Conservation (phyloP, 148 eudicot species). For the Amaranthus palmeri region DNA sequence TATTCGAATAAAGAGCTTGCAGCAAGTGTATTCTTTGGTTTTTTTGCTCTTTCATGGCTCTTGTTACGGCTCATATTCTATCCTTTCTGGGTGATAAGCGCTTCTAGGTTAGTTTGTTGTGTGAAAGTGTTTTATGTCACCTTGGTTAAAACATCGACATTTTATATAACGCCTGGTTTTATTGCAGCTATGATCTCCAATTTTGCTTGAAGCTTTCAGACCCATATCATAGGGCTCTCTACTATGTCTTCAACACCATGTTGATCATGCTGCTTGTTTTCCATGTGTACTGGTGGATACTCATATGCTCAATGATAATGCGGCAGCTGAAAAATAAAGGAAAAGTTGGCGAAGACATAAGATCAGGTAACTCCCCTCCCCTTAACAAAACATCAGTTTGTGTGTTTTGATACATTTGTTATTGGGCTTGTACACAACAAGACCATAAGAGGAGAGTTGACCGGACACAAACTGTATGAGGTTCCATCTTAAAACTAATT, state of each 20-base stretch:
- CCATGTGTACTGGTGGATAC: constrained; percentile 97
- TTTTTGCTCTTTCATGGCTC: constrained; percentile 93
- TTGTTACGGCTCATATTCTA: constrained; percentile 71
- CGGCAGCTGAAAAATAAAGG: constrained; percentile 85
- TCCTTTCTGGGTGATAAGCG: constrained; percentile 80
- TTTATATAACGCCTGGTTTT: constrained; percentile 15
- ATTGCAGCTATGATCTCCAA: constrained; percentile 45
- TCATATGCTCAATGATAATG: constrained; percentile 76
- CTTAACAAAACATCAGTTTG: too few relatives aligned
- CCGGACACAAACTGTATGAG: too few relatives aligned
- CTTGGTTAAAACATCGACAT: constrained; percentile 6
- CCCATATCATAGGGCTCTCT: constrained; percentile 35
- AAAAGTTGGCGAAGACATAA: constrained; percentile 93
- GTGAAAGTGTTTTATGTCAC: constrained; percentile 3
- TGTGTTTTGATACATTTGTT: too few relatives aligned
- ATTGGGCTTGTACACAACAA: too few relatives aligned
- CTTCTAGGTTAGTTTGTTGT: constrained; percentile 59
- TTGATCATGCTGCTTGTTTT: constrained; percentile 77
- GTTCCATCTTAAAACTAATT: too few relatives aligned
- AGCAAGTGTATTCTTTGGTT: constrained; percentile 78
- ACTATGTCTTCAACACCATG: constrained; percentile 84
- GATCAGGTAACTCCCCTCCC: constrained; percentile 57
- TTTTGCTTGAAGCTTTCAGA: constrained; percentile 54
- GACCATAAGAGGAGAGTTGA: too few relatives aligned
- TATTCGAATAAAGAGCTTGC: constrained; percentile 87